Conservation (phyloP, 2,329 filamentous ascomycete genomes). For the Berkeleyomyces basicola region DNA sequence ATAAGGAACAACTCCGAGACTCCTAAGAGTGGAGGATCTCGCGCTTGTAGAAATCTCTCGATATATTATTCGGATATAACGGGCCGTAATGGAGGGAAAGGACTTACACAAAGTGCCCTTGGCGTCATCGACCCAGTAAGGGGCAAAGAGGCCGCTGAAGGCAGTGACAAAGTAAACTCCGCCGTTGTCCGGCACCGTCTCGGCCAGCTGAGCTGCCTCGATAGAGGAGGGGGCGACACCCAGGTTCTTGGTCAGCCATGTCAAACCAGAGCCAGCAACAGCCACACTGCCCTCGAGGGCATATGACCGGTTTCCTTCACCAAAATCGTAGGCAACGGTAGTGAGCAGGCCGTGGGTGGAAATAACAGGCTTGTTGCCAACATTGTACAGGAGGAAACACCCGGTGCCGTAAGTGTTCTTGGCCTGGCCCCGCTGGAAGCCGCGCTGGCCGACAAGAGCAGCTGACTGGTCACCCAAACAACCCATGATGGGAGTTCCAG, state of each 20-base stretch:
- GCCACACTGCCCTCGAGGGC: slow-evolving; percentile 73
- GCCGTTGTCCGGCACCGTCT: slow-evolving; percentile 51
- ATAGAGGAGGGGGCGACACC: slow-evolving; percentile 37
- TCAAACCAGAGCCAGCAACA: slow-evolving; percentile 65
- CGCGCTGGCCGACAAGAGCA: slow-evolving; percentile 71
- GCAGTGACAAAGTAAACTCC: slow-evolving; percentile 79
- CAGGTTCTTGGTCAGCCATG: slow-evolving; percentile 51
- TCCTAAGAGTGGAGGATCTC: background rate
- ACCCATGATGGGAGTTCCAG: slow-evolving; percentile 60
- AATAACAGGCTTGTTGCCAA: slow-evolving; percentile 69
- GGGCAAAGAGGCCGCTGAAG: slow-evolving; percentile 79
- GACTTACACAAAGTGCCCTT: slow-evolving; percentile 64
- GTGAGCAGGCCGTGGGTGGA: slow-evolving; percentile 68
- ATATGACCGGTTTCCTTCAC: slow-evolving; percentile 44
- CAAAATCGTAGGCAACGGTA: slow-evolving; percentile 78
- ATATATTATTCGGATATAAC: background rate
- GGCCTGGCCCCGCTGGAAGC: slow-evolving; percentile 63
- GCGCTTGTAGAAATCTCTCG: background rate
- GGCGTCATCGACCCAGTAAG: slow-evolving; percentile 89
- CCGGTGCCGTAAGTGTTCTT: slow-evolving; percentile 90
- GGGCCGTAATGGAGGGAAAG: background rate
- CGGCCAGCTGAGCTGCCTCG: slow-evolving; percentile 34
- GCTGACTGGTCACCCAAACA: slow-evolving; percentile 78
- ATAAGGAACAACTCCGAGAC: background rate
- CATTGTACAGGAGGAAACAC: slow-evolving; percentile 79